phyloP scores from a whole-genome alignment of 2,329 filamentous ascomycete genomes.

The Trichoderma sp. region DNA sequence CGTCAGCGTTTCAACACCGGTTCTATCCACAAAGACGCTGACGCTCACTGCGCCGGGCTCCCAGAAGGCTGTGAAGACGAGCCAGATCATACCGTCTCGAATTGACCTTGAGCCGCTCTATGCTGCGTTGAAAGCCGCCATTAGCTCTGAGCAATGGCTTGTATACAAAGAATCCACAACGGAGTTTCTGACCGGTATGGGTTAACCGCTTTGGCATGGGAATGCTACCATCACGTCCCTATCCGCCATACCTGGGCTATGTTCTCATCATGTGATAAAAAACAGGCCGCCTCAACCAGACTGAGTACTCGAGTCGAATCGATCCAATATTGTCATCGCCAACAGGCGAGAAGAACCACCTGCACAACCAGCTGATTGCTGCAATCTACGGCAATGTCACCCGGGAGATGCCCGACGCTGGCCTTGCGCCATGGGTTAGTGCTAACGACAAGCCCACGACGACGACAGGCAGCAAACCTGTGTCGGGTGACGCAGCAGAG shows the following conservation, averaged over 20 bases:
- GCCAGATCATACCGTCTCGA: conserved; percentile 60
- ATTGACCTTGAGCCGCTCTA: conserved; percentile 67
- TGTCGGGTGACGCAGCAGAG: conserved; percentile 63
- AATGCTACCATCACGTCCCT: background rate
- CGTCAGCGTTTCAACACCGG: conserved; percentile 55
- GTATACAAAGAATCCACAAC: conserved; percentile 61
- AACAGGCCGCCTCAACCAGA: conserved; percentile 60
- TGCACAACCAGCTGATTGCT: conserved; percentile 66
- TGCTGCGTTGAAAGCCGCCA: conserved; percentile 56
- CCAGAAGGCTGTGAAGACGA: conserved; percentile 55
- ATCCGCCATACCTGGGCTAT: background rate
- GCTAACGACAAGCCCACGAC: conserved; percentile 64
- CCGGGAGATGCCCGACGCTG: conserved; percentile 64
- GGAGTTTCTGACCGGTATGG: conserved; percentile 60
- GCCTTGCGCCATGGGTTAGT: conserved; percentile 68
- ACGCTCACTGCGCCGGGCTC: conserved; percentile 48
- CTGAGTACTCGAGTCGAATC: conserved; percentile 57
- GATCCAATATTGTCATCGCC: conserved; percentile 57
- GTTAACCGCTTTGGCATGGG: background rate
- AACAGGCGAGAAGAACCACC: conserved; percentile 57
- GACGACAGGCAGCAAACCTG: conserved; percentile 56
- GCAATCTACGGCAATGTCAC: conserved; percentile 68
- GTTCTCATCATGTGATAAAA: conserved; percentile 18
- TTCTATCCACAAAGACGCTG: conserved; percentile 56
- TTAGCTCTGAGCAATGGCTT: conserved; percentile 60